Conservation (phyloP, 2,329 filamentous ascomycete genomes). For the Verticillium klebahnii region DNA sequence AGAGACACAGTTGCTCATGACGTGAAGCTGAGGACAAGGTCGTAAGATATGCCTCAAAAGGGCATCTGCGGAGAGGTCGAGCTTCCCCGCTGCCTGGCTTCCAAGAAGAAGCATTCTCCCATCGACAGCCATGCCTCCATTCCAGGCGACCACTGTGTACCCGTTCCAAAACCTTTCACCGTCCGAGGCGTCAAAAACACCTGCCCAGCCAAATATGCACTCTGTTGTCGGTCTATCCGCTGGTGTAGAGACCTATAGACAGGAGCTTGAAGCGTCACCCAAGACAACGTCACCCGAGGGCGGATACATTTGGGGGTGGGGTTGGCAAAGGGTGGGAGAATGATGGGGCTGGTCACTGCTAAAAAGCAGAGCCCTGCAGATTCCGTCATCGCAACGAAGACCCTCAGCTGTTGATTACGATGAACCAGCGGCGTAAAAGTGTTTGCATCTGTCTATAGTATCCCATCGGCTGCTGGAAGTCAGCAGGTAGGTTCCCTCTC, state of each 20-base stretch:
- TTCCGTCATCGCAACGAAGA: neutral
- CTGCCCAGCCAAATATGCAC: neutral
- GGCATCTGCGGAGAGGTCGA: neutral
- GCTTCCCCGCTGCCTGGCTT: neutral
- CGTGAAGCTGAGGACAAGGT: neutral
- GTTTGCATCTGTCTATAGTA: neutral
- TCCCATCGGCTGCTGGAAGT: too few species aligned
- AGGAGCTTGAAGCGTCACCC: neutral
- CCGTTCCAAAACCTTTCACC: too few species aligned
- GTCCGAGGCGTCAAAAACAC: neutral
- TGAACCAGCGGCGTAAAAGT: neutral
- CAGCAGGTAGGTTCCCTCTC: too few species aligned
- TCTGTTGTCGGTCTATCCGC: neutral
- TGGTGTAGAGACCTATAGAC: neutral
- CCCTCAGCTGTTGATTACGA: neutral
- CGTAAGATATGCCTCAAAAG: neutral
- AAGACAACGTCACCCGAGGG: neutral
- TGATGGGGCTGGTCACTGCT: neutral
- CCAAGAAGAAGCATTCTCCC: neutral
- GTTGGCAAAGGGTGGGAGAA: too few species aligned
- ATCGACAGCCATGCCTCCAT: too few species aligned
- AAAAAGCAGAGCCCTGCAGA: neutral
- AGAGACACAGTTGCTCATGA: neutral
- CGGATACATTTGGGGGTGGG: too few species aligned
- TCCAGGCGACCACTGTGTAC: too few species aligned